Evolutionary conservation across 164 flowering plant genomes (phyloP).

Genomic region (Magnolia changhungtana): DNA sequence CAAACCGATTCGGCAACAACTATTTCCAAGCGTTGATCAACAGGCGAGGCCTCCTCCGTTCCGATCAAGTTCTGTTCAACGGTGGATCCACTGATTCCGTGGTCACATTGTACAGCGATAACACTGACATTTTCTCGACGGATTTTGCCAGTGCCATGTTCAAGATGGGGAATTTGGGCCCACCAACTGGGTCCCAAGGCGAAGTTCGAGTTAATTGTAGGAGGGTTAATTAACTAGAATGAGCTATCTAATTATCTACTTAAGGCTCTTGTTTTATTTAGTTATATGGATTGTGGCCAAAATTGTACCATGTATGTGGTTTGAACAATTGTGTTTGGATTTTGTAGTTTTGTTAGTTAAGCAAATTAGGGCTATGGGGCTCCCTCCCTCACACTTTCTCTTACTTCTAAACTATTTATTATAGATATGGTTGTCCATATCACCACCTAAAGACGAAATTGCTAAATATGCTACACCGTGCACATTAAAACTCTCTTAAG

Average conservation of each 20-base stretch:
- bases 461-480: no score
- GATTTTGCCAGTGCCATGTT: background rate
- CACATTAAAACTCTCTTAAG: no score
- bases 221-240: background rate
- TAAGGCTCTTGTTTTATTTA: background rate
- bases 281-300: no score
- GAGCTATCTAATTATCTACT: background rate
- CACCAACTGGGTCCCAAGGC: background rate
- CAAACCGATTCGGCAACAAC: background rate
- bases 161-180: conserved; percentile 1
- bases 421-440: no score
- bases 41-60: background rate
- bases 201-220: background rate
- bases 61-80: background rate
- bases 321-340: no score
- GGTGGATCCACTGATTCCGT: background rate
- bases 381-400: no score
- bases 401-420: background rate
- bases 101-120: background rate
- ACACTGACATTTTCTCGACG: background rate
- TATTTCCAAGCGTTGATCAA: background rate
- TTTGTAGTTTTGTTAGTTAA: background rate
- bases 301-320: no score
- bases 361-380: no score
- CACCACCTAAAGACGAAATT: no score